Percentiles rank a stretch among this genome's conserved stretches.
phyloP scores from a whole-genome alignment of 2,329 filamentous ascomycete genomes.

The Penicillium sclerotiorum region DNA sequence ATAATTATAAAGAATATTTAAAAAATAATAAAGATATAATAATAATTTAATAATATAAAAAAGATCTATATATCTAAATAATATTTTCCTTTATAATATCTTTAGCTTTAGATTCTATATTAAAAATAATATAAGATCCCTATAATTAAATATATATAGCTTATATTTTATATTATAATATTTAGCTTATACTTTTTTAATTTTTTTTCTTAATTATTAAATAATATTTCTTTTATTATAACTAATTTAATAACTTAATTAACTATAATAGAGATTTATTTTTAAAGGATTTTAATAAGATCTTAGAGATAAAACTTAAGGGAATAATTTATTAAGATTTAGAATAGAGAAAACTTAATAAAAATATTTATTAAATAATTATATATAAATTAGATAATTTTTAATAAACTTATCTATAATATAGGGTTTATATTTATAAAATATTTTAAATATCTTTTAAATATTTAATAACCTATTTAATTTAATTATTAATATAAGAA shows the following conservation, averaged over 20 bases:
- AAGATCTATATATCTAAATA: background rate
- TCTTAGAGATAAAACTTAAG: background rate
- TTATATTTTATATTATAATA: too few species aligned
- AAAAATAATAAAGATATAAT: too few species aligned
- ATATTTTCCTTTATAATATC: background rate
- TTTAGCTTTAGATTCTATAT: background rate
- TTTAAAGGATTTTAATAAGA: background rate
- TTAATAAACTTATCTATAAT: background rate
- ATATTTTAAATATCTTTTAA: background rate
- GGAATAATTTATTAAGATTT: background rate
- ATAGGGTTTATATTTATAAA: background rate
- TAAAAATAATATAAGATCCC: background rate
- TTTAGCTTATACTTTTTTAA: too few species aligned
- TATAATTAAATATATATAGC: too few species aligned
- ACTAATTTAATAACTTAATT: too few species aligned
- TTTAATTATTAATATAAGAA: background rate
- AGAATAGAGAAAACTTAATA: background rate
- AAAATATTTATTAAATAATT: background rate
- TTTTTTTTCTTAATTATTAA: too few species aligned
- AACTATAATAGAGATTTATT: background rate
- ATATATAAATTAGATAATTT: background rate
- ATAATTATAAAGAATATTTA: too few species aligned
- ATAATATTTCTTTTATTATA: too few species aligned
- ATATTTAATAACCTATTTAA: too few species aligned
- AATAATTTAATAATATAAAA: background rate